Base-by-base conservation (phyloP, 2,329 filamentous ascomycete genomes). In the Colletotrichum graminicola region DNA sequence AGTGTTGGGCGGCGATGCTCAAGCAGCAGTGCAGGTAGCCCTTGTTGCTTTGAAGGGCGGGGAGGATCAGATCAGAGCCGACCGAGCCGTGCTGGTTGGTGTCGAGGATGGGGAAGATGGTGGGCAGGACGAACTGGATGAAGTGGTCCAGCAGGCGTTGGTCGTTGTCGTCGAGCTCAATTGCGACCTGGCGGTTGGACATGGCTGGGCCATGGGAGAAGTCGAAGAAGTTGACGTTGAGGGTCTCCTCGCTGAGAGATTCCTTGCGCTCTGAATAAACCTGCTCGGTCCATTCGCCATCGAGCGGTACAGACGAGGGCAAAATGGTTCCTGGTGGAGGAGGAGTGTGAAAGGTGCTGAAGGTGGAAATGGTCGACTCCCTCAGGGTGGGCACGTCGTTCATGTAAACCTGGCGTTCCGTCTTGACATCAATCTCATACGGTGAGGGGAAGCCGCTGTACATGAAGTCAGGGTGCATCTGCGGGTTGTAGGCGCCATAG, bases 381-480 rank as follows among this genome's bases (percentile, higher is more conserved):
- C 91, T 88, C 72, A 95, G 86, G 18, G 94, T 93, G 5, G 94
- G 94, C 67, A 97, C 88, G 79, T 98, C 93, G 77, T 98, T 94
- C 81, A 98, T 91, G 81, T 93, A 97, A 86, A 97, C 94, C 76
- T 98, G 94, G 74, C 94, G 89, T 84, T 98, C 95, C 1, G 95
- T 98, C 87, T 95, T 97, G 84, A 98, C 93, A 80, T 98, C 95
- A 73, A 98, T 91, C 82, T 98, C 95, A 80, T 97, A 98, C 0
- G 95, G 94, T 26, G 92, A 89, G 80, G 75, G 75, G 74, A 88
- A 92, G 74, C 88, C 84, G 74, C 80, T 80, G 71, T 87, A 87
- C 82, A 88, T 85, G 78, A 89, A 82, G 79, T 92, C 88, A 16
- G 86, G 83, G 75, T 88, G 92, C 82, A 92, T 88, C 83, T 88